Evolutionary conservation across 2,329 filamentous ascomycete species (phyloP).

Genomic region (Neopestalotiopsis sp.): DNA sequence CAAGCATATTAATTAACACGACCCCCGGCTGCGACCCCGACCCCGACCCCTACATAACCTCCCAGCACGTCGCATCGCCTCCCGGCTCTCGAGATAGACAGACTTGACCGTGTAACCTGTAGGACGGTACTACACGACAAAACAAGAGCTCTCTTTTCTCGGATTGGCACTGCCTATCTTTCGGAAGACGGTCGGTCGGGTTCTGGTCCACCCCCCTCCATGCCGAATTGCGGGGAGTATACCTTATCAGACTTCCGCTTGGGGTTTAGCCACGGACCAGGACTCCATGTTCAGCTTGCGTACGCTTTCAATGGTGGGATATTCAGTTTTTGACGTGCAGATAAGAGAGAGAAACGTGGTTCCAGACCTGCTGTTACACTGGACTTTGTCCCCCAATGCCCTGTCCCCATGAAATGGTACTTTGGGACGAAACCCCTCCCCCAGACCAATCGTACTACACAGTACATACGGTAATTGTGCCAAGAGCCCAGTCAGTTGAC

Average conservation of each 20-base stretch:
- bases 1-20: background rate
- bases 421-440: too few species aligned
- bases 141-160: background rate
- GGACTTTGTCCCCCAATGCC: background rate
- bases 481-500: background rate
- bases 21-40: too few species aligned
- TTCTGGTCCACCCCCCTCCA: background rate
- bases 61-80: background rate
- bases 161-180: constrained; percentile 8
- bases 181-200: background rate
- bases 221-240: constrained; percentile 10
- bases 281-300: background rate
- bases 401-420: background rate
- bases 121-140: background rate
- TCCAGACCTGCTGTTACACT: background rate
- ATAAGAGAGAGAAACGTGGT: background rate
- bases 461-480: background rate
- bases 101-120: too few species aligned
- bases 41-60: background rate
- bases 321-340: background rate
- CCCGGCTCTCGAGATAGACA: background rate
- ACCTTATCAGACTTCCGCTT: constrained; percentile 13
- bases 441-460: background rate
- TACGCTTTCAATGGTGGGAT: constrained; percentile 4
- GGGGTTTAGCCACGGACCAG: constrained; percentile 8